phyloP scores from a whole-genome alignment of 768 basidiomycete genomes.

The Lentinula detonsa region DNA sequence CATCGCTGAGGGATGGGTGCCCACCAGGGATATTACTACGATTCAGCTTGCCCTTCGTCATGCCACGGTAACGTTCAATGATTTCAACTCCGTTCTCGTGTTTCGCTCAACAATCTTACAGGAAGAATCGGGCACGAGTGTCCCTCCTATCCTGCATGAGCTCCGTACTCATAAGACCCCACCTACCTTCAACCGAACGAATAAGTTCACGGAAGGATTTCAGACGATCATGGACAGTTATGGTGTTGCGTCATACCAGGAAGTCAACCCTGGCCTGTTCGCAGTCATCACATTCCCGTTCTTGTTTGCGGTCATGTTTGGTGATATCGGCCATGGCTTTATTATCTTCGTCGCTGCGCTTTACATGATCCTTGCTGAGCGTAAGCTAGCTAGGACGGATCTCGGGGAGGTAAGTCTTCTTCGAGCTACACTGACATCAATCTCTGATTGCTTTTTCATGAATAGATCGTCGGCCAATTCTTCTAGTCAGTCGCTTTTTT shows the following conservation, averaged over 20 bases:
- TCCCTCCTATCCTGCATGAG: slow-evolving; percentile 91
- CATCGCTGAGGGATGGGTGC: slow-evolving; percentile 97
- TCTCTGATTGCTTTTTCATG: background rate
- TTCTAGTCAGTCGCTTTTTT: slow-evolving; percentile 67
- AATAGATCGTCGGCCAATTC: slow-evolving; percentile 78
- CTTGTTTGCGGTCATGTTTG: slow-evolving; percentile 99
- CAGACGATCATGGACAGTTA: slow-evolving; percentile 99
- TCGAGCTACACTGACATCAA: slow-evolving; percentile 7
- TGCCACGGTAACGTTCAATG: slow-evolving; percentile 60
- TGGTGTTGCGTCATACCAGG: slow-evolving; percentile 91
- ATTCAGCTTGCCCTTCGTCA: slow-evolving; percentile 86
- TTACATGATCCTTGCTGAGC: slow-evolving; percentile 86
- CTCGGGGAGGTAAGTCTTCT: slow-evolving; percentile 59
- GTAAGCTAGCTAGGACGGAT: slow-evolving; percentile 63
- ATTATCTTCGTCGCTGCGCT: slow-evolving; percentile 74
- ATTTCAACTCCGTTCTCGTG: background rate
- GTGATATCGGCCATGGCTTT: slow-evolving; percentile 94
- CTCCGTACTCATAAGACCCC: slow-evolving; percentile 86
- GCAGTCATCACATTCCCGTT: slow-evolving; percentile 94
- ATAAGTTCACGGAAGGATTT: slow-evolving; percentile 95
- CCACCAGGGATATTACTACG: slow-evolving; percentile 79
- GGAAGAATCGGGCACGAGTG: slow-evolving; percentile 89
- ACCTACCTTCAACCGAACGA: slow-evolving; percentile 91
- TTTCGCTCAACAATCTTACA: slow-evolving; percentile 20
- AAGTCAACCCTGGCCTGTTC: slow-evolving; percentile 94